Evolutionary conservation across 305 asterid species (phyloP).

Genomic region (Fraxinus velutina): DNA sequence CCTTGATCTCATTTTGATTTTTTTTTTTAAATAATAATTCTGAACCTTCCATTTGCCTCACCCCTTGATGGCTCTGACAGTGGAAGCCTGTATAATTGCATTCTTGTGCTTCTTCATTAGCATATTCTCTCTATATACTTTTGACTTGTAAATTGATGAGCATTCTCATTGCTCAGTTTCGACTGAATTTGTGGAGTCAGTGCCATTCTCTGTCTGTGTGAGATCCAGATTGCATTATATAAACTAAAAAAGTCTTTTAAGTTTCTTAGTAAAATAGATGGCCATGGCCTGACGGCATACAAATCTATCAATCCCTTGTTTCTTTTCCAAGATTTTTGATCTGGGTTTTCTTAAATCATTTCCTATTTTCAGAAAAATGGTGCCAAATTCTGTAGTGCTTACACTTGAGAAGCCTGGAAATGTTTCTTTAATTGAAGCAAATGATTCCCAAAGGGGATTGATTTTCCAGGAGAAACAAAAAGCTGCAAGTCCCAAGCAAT

Average conservation of each 20-base stretch:
- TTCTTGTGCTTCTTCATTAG: conserved; percentile 32
- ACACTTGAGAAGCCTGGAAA: conserved; percentile 60
- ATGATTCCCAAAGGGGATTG: conserved; percentile 28
- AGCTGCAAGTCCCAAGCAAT: conserved; percentile 59
- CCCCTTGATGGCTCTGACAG: conserved; percentile 26
- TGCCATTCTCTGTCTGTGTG: conserved; percentile 22
- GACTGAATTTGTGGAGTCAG: conserved; percentile 39
- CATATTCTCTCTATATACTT: conserved; percentile 27
- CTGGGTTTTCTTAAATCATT: conserved; percentile 18
- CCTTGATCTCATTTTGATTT: not conserved
- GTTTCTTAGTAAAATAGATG: not conserved
- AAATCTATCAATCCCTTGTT: conserved; percentile 4
- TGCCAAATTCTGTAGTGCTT: conserved; percentile 67
- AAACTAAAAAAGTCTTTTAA: not conserved
- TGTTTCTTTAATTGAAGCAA: conserved; percentile 53
- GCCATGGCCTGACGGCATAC: not conserved
- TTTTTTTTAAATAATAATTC: not conserved
- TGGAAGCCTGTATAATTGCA: conserved; percentile 26
- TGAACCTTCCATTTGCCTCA: conserved; percentile 51
- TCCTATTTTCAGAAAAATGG: conserved; percentile 39
- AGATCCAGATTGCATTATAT: conserved; percentile 25
- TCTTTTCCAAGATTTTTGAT: conserved; percentile 4
- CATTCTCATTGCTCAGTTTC: conserved; percentile 18
- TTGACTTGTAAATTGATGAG: conserved; percentile 25
- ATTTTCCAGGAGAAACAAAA: conserved; percentile 58